Evolutionary conservation across 345 rosid species (phyloP).

Genomic region (Gynandropsis gynandra): DNA sequence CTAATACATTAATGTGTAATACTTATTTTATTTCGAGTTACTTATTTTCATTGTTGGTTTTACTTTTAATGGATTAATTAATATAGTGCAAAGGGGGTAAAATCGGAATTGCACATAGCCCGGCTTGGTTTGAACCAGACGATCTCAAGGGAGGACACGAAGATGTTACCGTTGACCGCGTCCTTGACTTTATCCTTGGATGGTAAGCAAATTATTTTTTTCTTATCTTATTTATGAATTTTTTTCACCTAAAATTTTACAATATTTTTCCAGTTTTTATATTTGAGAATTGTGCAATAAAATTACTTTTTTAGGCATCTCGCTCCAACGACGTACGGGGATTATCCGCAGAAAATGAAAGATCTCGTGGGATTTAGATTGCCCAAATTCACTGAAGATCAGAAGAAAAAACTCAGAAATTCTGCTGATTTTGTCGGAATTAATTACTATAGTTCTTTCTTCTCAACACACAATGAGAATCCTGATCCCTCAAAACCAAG

Average conservation of each 20-base stretch:
- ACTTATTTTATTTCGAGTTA: background rate
- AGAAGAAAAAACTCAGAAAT: constrained; percentile 17
- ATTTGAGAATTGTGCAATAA: background rate
- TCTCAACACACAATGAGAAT: constrained; percentile 7
- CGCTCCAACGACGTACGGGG: constrained; percentile 26
- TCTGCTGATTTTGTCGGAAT: constrained; percentile 35
- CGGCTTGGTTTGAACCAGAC: constrained; percentile 28
- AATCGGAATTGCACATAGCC: constrained; percentile 27
- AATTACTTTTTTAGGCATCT: constrained; percentile 17
- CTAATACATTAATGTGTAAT: no score
- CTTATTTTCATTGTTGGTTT: background rate
- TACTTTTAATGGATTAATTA: background rate
- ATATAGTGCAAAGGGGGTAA: constrained; percentile 27
- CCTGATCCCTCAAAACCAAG: constrained; percentile 16
- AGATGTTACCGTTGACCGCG: constrained; percentile 9
- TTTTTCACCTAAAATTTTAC: background rate
- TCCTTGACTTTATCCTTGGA: constrained; percentile 25
- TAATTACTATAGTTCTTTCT: constrained; percentile 37
- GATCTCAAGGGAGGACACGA: constrained; percentile 17
- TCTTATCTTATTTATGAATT: no score
- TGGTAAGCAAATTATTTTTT: constrained; percentile 24
- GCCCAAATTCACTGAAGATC: constrained; percentile 19
- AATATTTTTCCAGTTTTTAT: background rate
- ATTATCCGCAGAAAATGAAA: constrained; percentile 29
- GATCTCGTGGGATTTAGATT: constrained; percentile 22